Base-by-base conservation (phyloP, 768 basidiomycete species). In the Rhizopogon vulgaris region DNA sequence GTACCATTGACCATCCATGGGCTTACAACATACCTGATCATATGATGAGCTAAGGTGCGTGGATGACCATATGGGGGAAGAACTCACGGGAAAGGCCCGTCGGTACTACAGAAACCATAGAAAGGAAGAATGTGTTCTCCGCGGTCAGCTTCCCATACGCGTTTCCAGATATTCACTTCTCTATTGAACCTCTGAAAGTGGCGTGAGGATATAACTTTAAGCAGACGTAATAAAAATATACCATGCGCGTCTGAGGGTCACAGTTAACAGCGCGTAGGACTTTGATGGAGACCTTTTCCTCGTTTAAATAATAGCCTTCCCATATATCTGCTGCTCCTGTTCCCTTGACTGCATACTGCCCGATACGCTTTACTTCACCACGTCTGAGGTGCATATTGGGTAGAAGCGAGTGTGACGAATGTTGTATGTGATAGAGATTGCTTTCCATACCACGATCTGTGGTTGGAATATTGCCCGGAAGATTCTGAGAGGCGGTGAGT, bases 271-370 rank as follows among this genome's bases (percentile, higher is more conserved):
- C 75, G 36, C 81, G 76, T 30, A 83, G 64, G 6, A 75, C 72
- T 58, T 82, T 82, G 61, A 83, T 76, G 3, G 78, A 76, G 2
- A 82, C 81, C 52, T 78, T 80, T 56, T 80, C 77, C 43, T 72
- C 68, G 30, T 70, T 69, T 1, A 83, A 70, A 64, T 80, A 83
- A 9, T 76, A 28, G 3, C 82, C 82, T 59, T 82, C 78, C 71
- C 71, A 71, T 42, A 80, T 75, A 62, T 79, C 80, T 70, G 80
- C 79, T 3, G 75, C 71, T 12, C 74, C 71, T 6, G 74, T 78
- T 27, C 78, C 78, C 38, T 73, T 73, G 45, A 79, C 72, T 7
- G 81, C 78, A 48, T 74, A 73, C 22, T 72, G 65, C 14, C 78
- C 74, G 28, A 78, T 63, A 52, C 78, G 70, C 15, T 64, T 65